Base-by-base conservation (phyloP, 2,329 filamentous ascomycete genomes). In the Exophiala viscosa region DNA sequence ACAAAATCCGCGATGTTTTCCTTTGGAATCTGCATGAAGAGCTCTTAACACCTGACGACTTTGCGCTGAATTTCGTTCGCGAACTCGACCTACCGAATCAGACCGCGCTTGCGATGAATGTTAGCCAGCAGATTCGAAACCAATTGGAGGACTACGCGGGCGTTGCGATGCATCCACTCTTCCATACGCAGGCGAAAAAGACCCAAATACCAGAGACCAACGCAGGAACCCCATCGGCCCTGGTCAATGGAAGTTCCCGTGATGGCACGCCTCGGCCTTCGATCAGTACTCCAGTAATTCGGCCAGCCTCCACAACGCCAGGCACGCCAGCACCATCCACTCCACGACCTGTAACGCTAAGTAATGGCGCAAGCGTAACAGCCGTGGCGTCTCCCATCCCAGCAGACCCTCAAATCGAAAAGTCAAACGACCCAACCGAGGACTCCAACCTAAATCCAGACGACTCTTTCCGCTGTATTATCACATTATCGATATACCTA, bases 21-120 rank as follows among this genome's bases (percentile, higher is more conserved):
- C 74, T 96, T 47, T 99, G 93, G 93, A 99, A 99, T 65, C 78
- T 99, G 11, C 92, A 97, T 71, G 93, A 99, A 73, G 88, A 89
- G 0, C 76, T 96, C 53, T 88, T 91, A 46, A 99, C 93, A 0
- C 95, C 93, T 1, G 93, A 99, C 66, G 88, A 95, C 66, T 99
- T 97, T 67, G 93, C 93, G n/a, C 82, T 87, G 62, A 84, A 81
- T 1, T 83, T 97, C 60, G 91, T 95, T 1, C 89, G 95, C 60
- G 93, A 99, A 67, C 79, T 99, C 38, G 93, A 99, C 67, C 81
- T 99, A 38, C 92, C 92, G 3, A 86, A 88, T 55, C 81, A 86
- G 46, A 78, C 79, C 13, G 71, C 76, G 11, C 81, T 90, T 62
- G 85, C 90, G 9, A 77, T 82, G 56, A 86, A 92, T 60, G 95